These are phyloP conservation scores for Solanum hybrid DNA, from an alignment of 305 asterid species.

Conservation along the genomic window DNA sequence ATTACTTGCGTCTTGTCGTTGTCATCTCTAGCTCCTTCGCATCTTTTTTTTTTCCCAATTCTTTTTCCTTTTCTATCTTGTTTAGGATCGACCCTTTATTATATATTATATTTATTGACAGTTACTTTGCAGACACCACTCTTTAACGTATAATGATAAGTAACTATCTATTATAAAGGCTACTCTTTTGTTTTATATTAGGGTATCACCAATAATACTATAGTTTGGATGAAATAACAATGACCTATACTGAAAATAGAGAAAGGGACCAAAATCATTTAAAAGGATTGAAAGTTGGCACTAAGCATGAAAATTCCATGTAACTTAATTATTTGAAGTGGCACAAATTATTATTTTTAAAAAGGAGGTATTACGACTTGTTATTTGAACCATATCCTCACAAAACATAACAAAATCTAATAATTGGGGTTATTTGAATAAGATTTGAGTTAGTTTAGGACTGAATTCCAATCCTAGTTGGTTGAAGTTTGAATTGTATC, in stretches of 20 bases:
- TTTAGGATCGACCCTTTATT: neutral
- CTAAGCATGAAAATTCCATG: neutral
- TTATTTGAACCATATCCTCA: neutral
- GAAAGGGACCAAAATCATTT: neutral
- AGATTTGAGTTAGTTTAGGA: neutral
- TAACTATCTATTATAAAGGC: neutral
- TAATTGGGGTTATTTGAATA: neutral
- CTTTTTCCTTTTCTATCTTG: neutral
- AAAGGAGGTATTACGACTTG: neutral
- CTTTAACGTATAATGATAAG: neutral
- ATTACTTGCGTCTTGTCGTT: neutral
- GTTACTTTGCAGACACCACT: neutral
- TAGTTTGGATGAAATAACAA: neutral
- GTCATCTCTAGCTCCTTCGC: neutral
- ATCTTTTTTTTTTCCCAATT: neutral
- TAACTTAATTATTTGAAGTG: neutral
- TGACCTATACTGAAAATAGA: neutral
- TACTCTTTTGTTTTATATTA: neutral
- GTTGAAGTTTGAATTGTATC: neutral
- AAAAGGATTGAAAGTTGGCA: neutral
- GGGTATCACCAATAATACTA: neutral
- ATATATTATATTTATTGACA: neutral
- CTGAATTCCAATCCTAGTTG: neutral
- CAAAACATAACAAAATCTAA: neutral
- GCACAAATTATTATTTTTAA: neutral